Conservation (phyloP, 345 rosid genomes). For the Litchi chinensis region DNA sequence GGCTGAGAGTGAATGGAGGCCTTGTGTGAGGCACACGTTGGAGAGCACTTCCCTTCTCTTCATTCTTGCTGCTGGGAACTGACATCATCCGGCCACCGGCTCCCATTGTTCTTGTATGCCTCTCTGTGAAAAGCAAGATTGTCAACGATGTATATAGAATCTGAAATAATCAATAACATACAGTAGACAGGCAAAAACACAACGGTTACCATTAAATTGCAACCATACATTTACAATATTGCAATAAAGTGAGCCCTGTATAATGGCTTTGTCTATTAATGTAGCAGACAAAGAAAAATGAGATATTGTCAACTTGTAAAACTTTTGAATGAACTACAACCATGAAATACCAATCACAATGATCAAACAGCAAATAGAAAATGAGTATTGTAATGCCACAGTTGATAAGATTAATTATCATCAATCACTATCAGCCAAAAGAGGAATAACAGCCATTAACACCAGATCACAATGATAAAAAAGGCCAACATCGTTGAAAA, state of each 20-base stretch:
- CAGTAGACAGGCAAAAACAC: background rate
- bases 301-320: background rate
- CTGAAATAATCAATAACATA: background rate
- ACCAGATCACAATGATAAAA: background rate
- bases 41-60: constrained; percentile 9
- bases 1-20: constrained; percentile 59
- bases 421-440: background rate
- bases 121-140: background rate
- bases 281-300: background rate
- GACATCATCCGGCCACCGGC: constrained; percentile 45
- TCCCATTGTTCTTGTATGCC: constrained; percentile 33
- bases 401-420: background rate
- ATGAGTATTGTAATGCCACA: background rate
- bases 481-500: too few species aligned
- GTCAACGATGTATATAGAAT: background rate
- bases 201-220: background rate
- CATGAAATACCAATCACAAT: background rate
- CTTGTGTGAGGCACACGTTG: constrained; percentile 37
- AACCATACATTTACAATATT: background rate
- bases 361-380: background rate
- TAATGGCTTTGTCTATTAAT: background rate
- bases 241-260: background rate
- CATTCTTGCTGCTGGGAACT: constrained; percentile 16
- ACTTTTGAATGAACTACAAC: background rate
- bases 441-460: background rate